Evolutionary conservation across 2,329 filamentous ascomycete species (phyloP).

Genomic region (Ilyonectria robusta): DNA sequence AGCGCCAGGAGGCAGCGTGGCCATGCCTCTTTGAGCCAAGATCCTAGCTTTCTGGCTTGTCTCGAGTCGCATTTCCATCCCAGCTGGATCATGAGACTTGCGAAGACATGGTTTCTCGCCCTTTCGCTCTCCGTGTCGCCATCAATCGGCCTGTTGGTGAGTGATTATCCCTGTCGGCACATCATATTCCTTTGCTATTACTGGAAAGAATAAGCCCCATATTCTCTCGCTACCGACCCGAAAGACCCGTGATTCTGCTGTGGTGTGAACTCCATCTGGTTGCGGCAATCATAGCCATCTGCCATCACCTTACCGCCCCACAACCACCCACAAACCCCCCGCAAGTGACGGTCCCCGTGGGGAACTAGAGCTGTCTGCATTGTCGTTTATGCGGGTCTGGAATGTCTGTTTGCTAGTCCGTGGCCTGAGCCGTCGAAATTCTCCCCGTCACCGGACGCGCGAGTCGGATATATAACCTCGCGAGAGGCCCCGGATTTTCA

Average conservation of each 20-base stretch:
- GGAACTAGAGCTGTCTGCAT: conserved; percentile 8
- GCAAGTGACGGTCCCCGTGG: conserved; percentile 17
- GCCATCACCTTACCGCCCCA: conserved; percentile 11
- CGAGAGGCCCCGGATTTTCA: background rate
- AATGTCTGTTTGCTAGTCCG: background rate
- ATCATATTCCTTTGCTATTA: background rate
- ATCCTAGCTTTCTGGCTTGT: background rate
- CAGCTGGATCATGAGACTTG: background rate
- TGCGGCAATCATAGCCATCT: conserved; percentile 25
- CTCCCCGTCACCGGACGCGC: conserved; percentile 11
- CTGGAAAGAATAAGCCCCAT: conserved; percentile 19
- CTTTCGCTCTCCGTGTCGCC: background rate
- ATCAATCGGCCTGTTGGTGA: background rate
- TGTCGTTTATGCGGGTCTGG: conserved; percentile 8
- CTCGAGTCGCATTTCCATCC: background rate
- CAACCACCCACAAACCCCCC: background rate
- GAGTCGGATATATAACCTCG: conserved; percentile 8
- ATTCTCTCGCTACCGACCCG: background rate
- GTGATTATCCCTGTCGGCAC: background rate
- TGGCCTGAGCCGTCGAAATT: conserved; percentile 21
- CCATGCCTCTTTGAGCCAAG: conserved; percentile 7
- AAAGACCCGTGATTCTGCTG: background rate
- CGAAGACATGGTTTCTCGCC: background rate
- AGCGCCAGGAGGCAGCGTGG: background rate
- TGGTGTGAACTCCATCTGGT: conserved; percentile 8